Conservation (phyloP, 2,329 filamentous ascomycete genomes). For the Leptographium radiaticola region DNA sequence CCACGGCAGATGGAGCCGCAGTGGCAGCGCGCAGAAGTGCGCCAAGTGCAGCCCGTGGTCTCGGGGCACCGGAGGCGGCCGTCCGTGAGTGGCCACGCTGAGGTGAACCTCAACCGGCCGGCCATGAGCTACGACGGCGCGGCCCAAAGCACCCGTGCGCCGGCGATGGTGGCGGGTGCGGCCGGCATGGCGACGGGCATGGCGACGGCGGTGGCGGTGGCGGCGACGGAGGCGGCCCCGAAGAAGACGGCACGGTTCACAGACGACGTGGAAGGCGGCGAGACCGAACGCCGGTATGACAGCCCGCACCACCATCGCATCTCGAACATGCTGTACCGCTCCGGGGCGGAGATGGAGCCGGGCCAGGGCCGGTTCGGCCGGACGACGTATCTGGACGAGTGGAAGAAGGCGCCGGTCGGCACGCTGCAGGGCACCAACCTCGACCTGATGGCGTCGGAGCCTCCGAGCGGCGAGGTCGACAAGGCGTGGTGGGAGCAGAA, state of each 20-base stretch:
- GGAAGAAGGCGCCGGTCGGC: conserved; percentile 55
- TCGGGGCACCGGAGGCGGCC: not conserved
- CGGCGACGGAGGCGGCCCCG: not conserved
- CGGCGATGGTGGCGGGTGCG: not conserved
- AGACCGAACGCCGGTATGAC: conserved; percentile 11
- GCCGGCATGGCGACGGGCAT: too few relatives aligned
- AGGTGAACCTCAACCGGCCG: not conserved
- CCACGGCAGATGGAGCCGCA: not conserved
- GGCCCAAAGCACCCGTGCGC: not conserved
- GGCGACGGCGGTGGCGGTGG: not conserved
- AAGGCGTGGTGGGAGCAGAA: conserved; percentile 67
- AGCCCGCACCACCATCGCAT: conserved; percentile 21
- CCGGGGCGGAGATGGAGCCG: conserved; percentile 28
- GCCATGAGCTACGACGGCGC: not conserved
- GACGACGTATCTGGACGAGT: conserved; percentile 54
- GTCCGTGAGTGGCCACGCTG: not conserved
- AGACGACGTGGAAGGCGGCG: conserved; percentile 18
- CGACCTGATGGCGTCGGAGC: conserved; percentile 37
- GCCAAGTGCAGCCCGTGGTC: too few relatives aligned
- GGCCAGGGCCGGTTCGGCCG: conserved; percentile 45
- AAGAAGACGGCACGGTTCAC: conserved; percentile 9
- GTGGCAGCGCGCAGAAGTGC: not conserved
- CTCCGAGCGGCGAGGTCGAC: conserved; percentile 28
- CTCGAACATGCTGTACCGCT: conserved; percentile 29
- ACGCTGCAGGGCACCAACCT: conserved; percentile 45